These are phyloP conservation scores for Alternaria novae-zelandiae DNA, from an alignment of 2,329 filamentous ascomycete species.

Conservation along the genomic window DNA sequence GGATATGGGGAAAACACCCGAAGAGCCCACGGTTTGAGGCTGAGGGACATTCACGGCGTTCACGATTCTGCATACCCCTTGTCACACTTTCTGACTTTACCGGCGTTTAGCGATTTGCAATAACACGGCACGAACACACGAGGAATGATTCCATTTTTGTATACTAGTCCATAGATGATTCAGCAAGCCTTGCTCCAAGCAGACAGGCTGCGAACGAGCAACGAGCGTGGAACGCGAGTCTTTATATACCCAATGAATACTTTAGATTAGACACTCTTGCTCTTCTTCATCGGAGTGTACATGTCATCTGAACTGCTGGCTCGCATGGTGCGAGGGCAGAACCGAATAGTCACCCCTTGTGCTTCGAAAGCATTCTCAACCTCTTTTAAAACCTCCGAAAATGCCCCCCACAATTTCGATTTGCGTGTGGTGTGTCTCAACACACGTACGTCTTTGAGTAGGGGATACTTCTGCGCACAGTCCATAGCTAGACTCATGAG, in stretches of 20 bases:
- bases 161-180: not conserved
- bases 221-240: not conserved
- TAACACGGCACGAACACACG: constrained; percentile 3
- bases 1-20: constrained; percentile 20
- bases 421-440: not conserved
- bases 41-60: not conserved
- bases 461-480: not conserved
- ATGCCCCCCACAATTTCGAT: not conserved
- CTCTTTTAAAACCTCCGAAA: not conserved
- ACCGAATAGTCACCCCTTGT: not conserved
- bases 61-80: not conserved
- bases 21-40: constrained; percentile 13
- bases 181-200: not conserved
- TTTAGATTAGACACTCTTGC: not conserved
- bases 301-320: not conserved
- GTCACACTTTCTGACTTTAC: not conserved
- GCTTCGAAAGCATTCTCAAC: not conserved
- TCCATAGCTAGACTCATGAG: not conserved
- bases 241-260: not conserved
- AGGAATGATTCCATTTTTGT: constrained; percentile 2
- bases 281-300: not conserved
- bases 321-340: not conserved
- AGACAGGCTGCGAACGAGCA: not conserved
- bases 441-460: not conserved
- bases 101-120: constrained; percentile 6